phyloP scores from a whole-genome alignment of 257 asterid genomes.

The Nemophila menziesii region DNA sequence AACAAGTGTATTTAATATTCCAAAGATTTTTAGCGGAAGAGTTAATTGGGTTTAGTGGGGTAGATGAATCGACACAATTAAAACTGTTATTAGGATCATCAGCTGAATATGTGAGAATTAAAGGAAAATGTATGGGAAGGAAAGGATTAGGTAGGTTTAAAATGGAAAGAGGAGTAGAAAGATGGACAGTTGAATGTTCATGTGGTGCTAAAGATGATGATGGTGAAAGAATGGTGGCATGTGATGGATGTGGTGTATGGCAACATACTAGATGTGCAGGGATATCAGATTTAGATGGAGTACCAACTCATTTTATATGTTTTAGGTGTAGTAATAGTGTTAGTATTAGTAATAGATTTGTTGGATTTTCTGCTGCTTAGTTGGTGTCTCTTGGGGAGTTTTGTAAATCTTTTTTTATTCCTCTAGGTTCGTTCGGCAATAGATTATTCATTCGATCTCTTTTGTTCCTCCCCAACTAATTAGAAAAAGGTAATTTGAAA shows the following conservation, averaged over 20 bases:
- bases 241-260: conserved; percentile 86
- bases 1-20: conserved; percentile 65
- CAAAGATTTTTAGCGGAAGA: conserved; percentile 77
- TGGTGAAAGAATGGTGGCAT: conserved; percentile 94
- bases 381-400: too few species aligned
- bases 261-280: conserved; percentile 90
- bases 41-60: conserved; percentile 62
- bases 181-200: conserved; percentile 80
- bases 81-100: conserved; percentile 64
- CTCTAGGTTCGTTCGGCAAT: too few species aligned
- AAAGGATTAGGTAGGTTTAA: conserved; percentile 49
- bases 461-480: too few species aligned
- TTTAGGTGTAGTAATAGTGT: conserved; percentile 24
- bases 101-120: conserved; percentile 30
- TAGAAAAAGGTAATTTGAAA: too few species aligned
- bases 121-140: conserved; percentile 55
- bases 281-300: conserved; percentile 52
- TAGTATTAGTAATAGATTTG: neutral
- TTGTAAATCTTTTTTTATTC: too few species aligned
- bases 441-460: too few species aligned
- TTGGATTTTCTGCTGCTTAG: too few species aligned
- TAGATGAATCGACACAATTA: conserved; percentile 72
- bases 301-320: conserved; percentile 50
- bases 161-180: conserved; percentile 81
- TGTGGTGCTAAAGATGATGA: conserved; percentile 95